phyloP scores from a whole-genome alignment of 2,329 filamentous ascomycete genomes.

The Uncinocarpus reesii region DNA sequence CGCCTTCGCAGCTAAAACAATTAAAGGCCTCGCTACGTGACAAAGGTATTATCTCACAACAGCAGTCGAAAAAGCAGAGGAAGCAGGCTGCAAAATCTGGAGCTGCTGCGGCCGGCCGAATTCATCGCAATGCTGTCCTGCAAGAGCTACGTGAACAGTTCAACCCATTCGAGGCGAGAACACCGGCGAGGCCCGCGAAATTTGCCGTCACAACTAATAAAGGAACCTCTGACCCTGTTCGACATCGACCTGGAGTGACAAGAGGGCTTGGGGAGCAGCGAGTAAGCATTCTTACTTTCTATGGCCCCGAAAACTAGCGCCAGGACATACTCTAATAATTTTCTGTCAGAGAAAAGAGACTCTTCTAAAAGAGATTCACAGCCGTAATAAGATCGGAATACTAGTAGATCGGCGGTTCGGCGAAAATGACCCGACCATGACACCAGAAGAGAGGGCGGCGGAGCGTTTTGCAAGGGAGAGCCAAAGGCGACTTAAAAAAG shows the following conservation, averaged over 20 bases:
- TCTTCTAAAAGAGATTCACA: constrained; percentile 78
- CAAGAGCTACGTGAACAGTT: constrained; percentile 86
- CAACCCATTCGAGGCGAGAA: constrained; percentile 94
- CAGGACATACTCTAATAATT: background rate
- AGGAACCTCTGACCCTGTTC: constrained; percentile 45
- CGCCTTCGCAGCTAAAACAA: constrained; percentile 91
- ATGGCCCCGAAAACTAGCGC: constrained; percentile 2
- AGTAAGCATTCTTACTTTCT: constrained; percentile 37
- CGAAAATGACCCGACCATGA: constrained; percentile 90
- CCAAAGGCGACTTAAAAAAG: constrained; percentile 64
- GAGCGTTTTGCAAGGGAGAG: constrained; percentile 86
- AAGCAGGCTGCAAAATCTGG: constrained; percentile 60
- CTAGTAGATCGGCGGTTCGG: constrained; percentile 90
- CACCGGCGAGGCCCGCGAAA: constrained; percentile 65
- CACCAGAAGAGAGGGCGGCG: constrained; percentile 81
- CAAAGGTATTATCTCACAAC: constrained; percentile 79
- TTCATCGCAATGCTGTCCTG: constrained; percentile 66
- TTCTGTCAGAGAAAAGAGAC: constrained; percentile 59
- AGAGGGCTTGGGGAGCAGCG: constrained; percentile 81
- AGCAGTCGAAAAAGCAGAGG: constrained; percentile 91
- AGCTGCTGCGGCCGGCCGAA: constrained; percentile 60
- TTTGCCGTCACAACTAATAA: constrained; percentile 66
- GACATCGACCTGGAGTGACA: constrained; percentile 69
- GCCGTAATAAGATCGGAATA: constrained; percentile 80
- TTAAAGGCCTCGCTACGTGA: constrained; percentile 84